phyloP scores from a whole-genome alignment of 2,329 filamentous ascomycete genomes.

The Hypoxylon sp. region DNA sequence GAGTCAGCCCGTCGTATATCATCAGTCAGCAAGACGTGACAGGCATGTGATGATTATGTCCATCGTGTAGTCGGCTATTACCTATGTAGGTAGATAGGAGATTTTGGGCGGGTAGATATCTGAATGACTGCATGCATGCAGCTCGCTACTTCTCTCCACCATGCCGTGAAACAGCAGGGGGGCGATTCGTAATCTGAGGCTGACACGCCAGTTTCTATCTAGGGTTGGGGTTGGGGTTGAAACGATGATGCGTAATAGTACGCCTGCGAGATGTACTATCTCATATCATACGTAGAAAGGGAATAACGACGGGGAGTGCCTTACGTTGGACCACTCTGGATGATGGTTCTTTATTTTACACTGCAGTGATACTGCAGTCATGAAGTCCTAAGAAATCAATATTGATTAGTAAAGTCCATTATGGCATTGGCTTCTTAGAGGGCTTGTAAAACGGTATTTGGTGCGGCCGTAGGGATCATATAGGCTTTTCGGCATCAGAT shows the following conservation, averaged over 20 bases:
- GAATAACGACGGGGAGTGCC: conserved; percentile 43
- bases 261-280: conserved; percentile 19
- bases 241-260: conserved; percentile 16
- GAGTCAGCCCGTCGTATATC: conserved; percentile 39
- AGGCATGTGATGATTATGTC: conserved; percentile 19
- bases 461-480: conserved; percentile 18
- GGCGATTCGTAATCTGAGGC: conserved; percentile 15
- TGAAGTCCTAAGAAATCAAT: conserved; percentile 72
- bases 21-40: conserved; percentile 20
- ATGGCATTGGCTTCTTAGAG: conserved; percentile 2
- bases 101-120: conserved; percentile 3
- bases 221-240: neutral
- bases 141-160: conserved; percentile 21
- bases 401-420: conserved; percentile 42
- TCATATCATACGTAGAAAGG: conserved; percentile 13
- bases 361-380: conserved; percentile 78
- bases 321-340: conserved; percentile 82
- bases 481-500: conserved; percentile 19
- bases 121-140: conserved; percentile 5
- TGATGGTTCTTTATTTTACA: conserved; percentile 80
- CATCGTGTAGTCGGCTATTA: conserved; percentile 7
- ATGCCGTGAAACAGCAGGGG: conserved; percentile 1
- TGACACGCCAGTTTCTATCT: conserved; percentile 9
- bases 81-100: neutral
- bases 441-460: conserved; percentile 11